Base-by-base conservation (phyloP, 2,329 filamentous ascomycete species). In the Paecilomyces sp. region DNA sequence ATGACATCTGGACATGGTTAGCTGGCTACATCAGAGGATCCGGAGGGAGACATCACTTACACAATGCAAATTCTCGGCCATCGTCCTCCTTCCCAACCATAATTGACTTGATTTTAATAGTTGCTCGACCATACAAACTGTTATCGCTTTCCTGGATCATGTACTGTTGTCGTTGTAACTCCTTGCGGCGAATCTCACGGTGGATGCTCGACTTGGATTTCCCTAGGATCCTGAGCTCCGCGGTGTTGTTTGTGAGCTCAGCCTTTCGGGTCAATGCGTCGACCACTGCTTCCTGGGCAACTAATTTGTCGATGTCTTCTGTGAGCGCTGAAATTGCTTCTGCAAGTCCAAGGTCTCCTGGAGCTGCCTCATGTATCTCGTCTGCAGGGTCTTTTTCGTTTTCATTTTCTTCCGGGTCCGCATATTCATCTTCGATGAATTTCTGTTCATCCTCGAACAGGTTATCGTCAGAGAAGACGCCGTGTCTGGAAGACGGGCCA, bases 61-160 rank as follows among this genome's bases (percentile, higher is more conserved):
- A 99, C 61, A 97, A 81, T 8, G 93, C 94, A 72, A 89, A 99
- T 70, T 99, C 94, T 67, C 91, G 89, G 6, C 93, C 93, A 67
- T 97, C 92, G 30, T 93, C 89, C 65, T 97, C 94, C 62, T 87
- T 88, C 5, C 92, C 93, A 13, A 97, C 91, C 77, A 96, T 91
- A 58, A 96, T 92, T 0, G 90, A 91, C 70, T 94, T 94, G 71
- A 99, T 97, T 67, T 85, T 89, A 67, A 97, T 86, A 0, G 87
- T 91, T 2, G 94, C 93, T 18, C 93, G 89, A 2, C 94, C 94
- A 69, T 96, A 97, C 25, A 99, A 81, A 73, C 92, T 96, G 74
- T 96, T 99, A 72, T 99, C 95, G 70, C 92, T 97, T 75, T 99
- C 94, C 75, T 99, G 94, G 7, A 97, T 87, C 54, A 96, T 91